Base-by-base conservation (phyloP, 2,329 filamentous ascomycete genomes). In the Pestalotiopsis sp. region DNA sequence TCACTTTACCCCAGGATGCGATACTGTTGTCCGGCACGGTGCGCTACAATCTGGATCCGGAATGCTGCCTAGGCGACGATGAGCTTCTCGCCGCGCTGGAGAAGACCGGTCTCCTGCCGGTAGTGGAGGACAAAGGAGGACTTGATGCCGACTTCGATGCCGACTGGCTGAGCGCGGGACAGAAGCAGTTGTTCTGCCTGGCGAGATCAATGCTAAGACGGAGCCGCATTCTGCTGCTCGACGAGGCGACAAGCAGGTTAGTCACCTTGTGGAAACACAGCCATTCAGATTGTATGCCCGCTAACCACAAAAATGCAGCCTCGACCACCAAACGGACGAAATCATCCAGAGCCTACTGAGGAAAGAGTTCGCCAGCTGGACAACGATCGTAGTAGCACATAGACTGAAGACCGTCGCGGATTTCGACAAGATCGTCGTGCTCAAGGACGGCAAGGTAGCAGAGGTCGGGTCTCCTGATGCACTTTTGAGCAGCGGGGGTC, bases 171-270 rank as follows among this genome's bases (percentile, higher is more conserved):
- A 66, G 66, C 14, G 41, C 62, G 27, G 69, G 69, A 17, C 62
- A 70, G 36, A 65, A 52, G 25, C 69, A 70, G 59, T 31, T 70
- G 4, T 68, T 70, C 13, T 70, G 40, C 49, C 38, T 70, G 9
- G 67, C 66, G 5, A 65, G 69, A 52, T 67, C 69, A 6, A 45
- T 68, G 57, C 31, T 68, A 56, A 57, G 40, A 17, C 7, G 20
- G 6, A 64, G 68, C 31, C 64, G 40, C 12, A 66, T 70, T 5
- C 31, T 68, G 27, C 20, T 70, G n/a, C 63, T 70, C 14, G 68
- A 70, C 62, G 68, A 70, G 27, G 66, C 66, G 4, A 70, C 68
- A 14, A 68, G 68, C 66, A 68, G 68, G 68, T 68, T n/a, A n/a
- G n/a, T n/a, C n/a, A n/a, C n/a, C n/a, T n/a, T 38, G 27, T 14